These are phyloP conservation scores for Zymoseptoria brevis DNA, from an alignment of 2,329 filamentous ascomycete species.

Conservation along the genomic window DNA sequence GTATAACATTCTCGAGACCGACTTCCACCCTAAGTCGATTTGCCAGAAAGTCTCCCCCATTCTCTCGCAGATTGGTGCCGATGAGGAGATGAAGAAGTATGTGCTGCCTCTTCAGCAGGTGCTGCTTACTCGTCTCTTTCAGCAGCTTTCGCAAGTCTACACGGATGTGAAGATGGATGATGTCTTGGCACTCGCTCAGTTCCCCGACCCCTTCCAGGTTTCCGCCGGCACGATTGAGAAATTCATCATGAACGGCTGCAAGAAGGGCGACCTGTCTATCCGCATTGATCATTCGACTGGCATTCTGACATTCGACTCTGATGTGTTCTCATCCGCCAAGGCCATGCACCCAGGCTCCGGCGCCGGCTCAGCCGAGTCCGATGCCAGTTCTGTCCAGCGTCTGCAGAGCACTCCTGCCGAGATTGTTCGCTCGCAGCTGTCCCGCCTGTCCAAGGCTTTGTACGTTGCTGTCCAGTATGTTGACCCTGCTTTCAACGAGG, in stretches of 20 bases:
- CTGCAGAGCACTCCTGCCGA: slow-evolving; percentile 96
- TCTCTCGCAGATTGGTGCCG: slow-evolving; percentile 81
- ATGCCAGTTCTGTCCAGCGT: slow-evolving; percentile 78
- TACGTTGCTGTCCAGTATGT: slow-evolving; percentile 95
- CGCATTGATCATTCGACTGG: slow-evolving; percentile 93
- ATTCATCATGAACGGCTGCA: slow-evolving; percentile 99
- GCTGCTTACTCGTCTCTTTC: slow-evolving; percentile 95
- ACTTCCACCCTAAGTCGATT: slow-evolving; percentile 97
- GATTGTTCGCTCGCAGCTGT: slow-evolving; percentile 91
- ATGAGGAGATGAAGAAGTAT: slow-evolving; percentile 96
- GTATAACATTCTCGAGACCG: slow-evolving; percentile 97
- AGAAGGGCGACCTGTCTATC: slow-evolving; percentile 96
- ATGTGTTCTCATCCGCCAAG: slow-evolving; percentile 96
- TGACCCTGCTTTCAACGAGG: slow-evolving; percentile 79
- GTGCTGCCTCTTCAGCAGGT: slow-evolving; percentile 94
- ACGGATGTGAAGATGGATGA: slow-evolving; percentile 94
- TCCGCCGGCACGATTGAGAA: slow-evolving; percentile 89
- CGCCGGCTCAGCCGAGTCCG: slow-evolving; percentile 79
- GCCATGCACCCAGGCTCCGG: slow-evolving; percentile 76
- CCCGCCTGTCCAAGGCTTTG: slow-evolving; percentile 80
- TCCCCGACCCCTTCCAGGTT: slow-evolving; percentile 94
- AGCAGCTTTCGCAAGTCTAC: slow-evolving; percentile 97
- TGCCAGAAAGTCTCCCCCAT: slow-evolving; percentile 99
- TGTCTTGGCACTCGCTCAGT: slow-evolving; percentile 85
- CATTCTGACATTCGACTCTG: slow-evolving; percentile 92